Conservation (phyloP, 2,329 filamentous ascomycete species). For the Verticillium tricorpus region DNA sequence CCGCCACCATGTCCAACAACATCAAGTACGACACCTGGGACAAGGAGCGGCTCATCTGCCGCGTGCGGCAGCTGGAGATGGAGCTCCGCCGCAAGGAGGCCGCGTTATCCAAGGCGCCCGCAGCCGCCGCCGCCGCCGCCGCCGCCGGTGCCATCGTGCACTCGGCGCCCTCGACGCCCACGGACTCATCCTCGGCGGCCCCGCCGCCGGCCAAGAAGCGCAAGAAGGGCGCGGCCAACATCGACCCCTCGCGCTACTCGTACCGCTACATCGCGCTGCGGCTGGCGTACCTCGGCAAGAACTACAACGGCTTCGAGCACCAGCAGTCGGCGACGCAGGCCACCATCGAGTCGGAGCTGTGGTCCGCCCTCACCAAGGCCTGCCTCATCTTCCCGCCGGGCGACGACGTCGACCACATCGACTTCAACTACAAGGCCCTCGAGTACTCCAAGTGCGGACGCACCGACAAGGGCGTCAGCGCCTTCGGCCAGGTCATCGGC, state of each 20-base stretch:
- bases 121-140: no score
- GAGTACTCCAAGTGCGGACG: slow-evolving; percentile 95
- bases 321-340: slow-evolving; percentile 67
- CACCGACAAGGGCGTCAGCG: slow-evolving; percentile 89
- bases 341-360: slow-evolving; percentile 89
- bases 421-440: slow-evolving; percentile 65
- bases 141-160: slow-evolving; percentile 14
- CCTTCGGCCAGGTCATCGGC: slow-evolving; percentile 92
- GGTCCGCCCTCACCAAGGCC: slow-evolving; percentile 81
- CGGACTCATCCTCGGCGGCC: slow-evolving; percentile 7
- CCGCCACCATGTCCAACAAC: background rate
- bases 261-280: slow-evolving; percentile 87
- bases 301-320: slow-evolving; percentile 92
- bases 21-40: slow-evolving; percentile 62
- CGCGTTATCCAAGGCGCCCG: slow-evolving; percentile 8
- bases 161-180: slow-evolving; percentile 1
- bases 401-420: slow-evolving; percentile 36
- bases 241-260: slow-evolving; percentile 77
- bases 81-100: slow-evolving; percentile 52
- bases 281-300: slow-evolving; percentile 85
- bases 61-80: slow-evolving; percentile 63
- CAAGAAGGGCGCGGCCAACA: slow-evolving; percentile 35
- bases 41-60: slow-evolving; percentile 61
- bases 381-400: slow-evolving; percentile 72
- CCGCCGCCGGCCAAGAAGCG: slow-evolving; percentile 23